Evolutionary conservation across 2,329 filamentous ascomycete genomes (phyloP), one percentile per base, ranked within the genome.

Genomic region (Fusarium odoratissimum): DNA sequence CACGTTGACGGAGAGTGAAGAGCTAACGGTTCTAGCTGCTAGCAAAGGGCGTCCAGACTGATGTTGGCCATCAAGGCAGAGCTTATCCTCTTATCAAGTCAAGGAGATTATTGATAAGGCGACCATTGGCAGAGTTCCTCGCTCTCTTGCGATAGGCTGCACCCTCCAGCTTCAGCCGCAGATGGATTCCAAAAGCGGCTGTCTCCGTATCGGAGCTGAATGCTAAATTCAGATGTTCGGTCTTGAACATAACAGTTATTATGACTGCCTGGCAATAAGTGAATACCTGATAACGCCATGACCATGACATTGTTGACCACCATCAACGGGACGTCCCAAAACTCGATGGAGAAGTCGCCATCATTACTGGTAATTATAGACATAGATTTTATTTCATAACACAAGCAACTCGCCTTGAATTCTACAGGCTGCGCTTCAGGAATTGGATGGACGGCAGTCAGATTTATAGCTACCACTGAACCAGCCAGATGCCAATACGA

Each of bases 161-260:
- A 14, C 4, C 25, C 11, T 17, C 8, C 42, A 42, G 10, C 12
- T 14, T 14, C 17, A 14, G 12, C 23, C 23, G 8, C 17, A 21
- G 5, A 28, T 13, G 17, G 8, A 14, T 4, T 7, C 12, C 11
- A 2, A 21, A 6, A 19, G 10, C 1, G 16, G 4, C 0, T 7
- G 8, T 25, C 23, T 19, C 16, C 11, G 4, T 8, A 17, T 5
- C 16, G 10, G 16, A 44, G 16, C n/a, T 16, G 0, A 10, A 42
- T 11, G 14, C 4, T n/a, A 23, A 16, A 8, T 5, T 23, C 5
- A 17, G 40, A 11, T 42, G 6, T 10, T 17, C 3, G 14, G n/a
- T 7, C 16, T 11, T 23, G 38, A n/a, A 40, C 14, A 40, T n/a
- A 40, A 16, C 14, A 4, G 3, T 7, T 8, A 0, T 11, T 2